Evolutionary conservation across 2,329 filamentous ascomycete genomes (phyloP).

Genomic region (Claviceps purpurea): DNA sequence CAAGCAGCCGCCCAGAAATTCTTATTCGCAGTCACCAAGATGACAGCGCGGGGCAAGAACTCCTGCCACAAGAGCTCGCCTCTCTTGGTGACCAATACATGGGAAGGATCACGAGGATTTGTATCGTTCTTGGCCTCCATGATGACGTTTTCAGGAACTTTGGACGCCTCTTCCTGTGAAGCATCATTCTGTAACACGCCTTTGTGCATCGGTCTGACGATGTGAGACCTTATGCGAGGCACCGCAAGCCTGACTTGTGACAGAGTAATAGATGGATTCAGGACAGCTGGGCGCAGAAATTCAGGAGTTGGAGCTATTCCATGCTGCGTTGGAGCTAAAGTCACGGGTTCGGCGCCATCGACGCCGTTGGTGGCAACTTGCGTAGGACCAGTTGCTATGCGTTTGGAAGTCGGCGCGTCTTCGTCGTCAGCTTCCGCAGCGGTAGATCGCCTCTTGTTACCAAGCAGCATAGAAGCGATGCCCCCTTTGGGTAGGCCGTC

Average conservation of each 20-base stretch:
- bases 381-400: conserved; percentile 52
- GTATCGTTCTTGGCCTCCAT: conserved; percentile 81
- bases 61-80: conserved; percentile 85
- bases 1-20: conserved; percentile 88
- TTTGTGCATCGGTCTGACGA: conserved; percentile 67
- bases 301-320: conserved; percentile 62
- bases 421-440: conserved; percentile 62
- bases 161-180: conserved; percentile 46
- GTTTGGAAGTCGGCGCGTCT: conserved; percentile 31
- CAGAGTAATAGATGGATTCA: conserved; percentile 68
- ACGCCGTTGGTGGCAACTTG: conserved; percentile 63
- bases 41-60: conserved; percentile 70
- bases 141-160: conserved; percentile 55
- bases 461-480: conserved; percentile 70
- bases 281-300: conserved; percentile 74
- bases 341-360: conserved; percentile 66
- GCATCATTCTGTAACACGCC: conserved; percentile 41
- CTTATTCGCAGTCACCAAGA: conserved; percentile 83
- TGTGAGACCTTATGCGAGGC: conserved; percentile 71
- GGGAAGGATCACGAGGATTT: conserved; percentile 66
- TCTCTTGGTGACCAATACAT: conserved; percentile 68
- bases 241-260: conserved; percentile 80
- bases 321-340: conserved; percentile 43
- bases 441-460: conserved; percentile 80
- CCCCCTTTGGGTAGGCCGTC: conserved; percentile 87